A percentile compares a stretch with the other conserved stretches of the same genome.
phyloP scores from a whole-genome alignment of 116 monocot genomes.

The Dioscorea cayenensis region DNA sequence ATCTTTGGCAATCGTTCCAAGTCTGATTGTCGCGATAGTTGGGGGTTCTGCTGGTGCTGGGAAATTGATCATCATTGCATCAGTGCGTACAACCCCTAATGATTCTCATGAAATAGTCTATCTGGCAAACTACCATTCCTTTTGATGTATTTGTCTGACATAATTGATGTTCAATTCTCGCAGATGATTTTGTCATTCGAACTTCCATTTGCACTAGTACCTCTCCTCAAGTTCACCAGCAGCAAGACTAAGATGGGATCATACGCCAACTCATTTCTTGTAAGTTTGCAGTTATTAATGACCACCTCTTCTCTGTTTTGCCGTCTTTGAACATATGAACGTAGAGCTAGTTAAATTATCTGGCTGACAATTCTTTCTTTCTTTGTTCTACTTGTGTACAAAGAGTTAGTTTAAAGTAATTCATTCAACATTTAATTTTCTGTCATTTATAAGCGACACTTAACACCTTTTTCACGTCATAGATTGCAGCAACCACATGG shows the following conservation, averaged over 20 bases:
- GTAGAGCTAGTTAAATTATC: too few species aligned
- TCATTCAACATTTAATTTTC: too few species aligned
- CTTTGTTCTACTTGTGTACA: too few species aligned
- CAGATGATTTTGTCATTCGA: conserved; percentile 97
- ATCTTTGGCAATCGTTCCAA: conserved; percentile 70
- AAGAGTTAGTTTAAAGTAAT: too few species aligned
- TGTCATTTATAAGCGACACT: background rate
- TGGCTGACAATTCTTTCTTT: too few species aligned
- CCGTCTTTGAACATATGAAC: too few species aligned
- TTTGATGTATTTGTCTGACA: background rate
- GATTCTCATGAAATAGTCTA: background rate
- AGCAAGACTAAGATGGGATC: conserved; percentile 85
- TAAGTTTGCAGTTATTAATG: conserved; percentile 21
- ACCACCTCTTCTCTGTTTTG: background rate
- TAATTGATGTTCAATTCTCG: background rate
- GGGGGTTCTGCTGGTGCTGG: conserved; percentile 84
- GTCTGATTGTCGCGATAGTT: conserved; percentile 74
- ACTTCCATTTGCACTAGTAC: conserved; percentile 90
- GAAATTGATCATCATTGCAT: conserved; percentile 79
- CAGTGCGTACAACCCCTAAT: conserved; percentile 31
- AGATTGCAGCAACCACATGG: conserved; percentile 82
- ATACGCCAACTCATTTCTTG: conserved; percentile 55
- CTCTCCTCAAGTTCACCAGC: conserved; percentile 92
- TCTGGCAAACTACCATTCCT: background rate
- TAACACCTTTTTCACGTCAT: conserved; percentile 7